Evolutionary conservation across 768 basidiomycete species (phyloP), one percentile per base, ranked within the genome.

Genomic region (Lyophyllum atratum): DNA sequence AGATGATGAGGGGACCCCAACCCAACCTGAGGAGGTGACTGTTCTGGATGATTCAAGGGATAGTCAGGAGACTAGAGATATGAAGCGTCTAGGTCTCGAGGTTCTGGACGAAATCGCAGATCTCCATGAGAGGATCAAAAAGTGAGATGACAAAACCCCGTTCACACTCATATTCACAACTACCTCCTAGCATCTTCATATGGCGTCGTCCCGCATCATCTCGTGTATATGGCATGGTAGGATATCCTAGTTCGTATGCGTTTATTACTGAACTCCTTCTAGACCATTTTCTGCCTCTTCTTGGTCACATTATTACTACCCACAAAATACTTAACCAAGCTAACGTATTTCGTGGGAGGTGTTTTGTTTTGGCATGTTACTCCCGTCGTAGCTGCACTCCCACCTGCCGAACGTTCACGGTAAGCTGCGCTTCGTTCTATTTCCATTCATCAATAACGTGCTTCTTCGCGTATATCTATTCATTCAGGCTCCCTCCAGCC

Each of bases 281-380:
- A 86, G 78, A 62, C 76, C 8, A 54, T 83, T 11, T 56, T 74
- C 55, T 43, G 72, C 47, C 50, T 78, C 4, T 73, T 82, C 55
- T 44, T 80, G 17, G 45, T 79, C 15, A 75, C 75, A 0, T 59
- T 79, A 9, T 46, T 83, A 37, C 56, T 85, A 1, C 86, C 87
- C 0, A 71, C 83, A 0, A 69, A 73, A 49, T 82, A 81, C 58
- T 58, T 86, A 10, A 71, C 73, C 25, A 88, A 86, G 63, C 39
- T 78, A 1, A 52, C 69, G 0, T 82, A 77, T 52, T 78, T 82
- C 50, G 55, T 71, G 28, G 52, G 75, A 3, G 88, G 88, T 1
- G 65, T 80, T 43, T 22, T 78, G 15, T 90, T 84, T 66, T 90
- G 88, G 88, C 87, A 89, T 62, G 66, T 82, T 7, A 68, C 74